phyloP scores from a whole-genome alignment of 2,329 filamentous ascomycete species.

The Colletotrichum lini region DNA sequence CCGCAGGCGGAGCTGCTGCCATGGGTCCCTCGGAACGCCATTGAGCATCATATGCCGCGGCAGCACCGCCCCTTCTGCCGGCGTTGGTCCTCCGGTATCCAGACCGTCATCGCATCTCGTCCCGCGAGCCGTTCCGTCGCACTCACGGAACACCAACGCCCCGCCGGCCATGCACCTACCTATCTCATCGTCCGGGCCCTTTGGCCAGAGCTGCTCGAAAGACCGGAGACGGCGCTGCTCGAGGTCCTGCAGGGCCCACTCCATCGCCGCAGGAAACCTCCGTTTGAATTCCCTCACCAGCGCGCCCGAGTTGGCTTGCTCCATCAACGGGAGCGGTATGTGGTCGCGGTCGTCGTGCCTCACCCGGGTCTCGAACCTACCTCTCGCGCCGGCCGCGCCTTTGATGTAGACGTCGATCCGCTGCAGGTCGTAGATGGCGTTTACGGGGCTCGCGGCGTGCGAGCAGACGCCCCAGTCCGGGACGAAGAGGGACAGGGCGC shows the following conservation, averaged over 20 bases:
- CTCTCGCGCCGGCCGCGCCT: not conserved
- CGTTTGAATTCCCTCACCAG: not conserved
- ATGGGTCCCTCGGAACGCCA: slow-evolving; percentile 17
- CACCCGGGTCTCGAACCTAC: slow-evolving; percentile 1
- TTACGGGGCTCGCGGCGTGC: slow-evolving; percentile 21
- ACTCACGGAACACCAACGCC: slow-evolving; percentile 20
- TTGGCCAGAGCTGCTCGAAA: slow-evolving; percentile 23
- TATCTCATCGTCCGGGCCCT: slow-evolving; percentile 9
- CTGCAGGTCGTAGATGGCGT: slow-evolving; percentile 29
- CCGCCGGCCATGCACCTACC: slow-evolving; percentile 35
- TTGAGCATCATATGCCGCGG: slow-evolving; percentile 35
- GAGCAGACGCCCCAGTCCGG: slow-evolving; percentile 38
- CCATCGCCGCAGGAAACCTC: slow-evolving; percentile 15
- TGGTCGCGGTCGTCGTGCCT: slow-evolving; percentile 11
- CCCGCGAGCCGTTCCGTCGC: not conserved
- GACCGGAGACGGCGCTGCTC: not conserved
- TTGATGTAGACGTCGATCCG: slow-evolving; percentile 35
- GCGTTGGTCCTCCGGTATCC: not conserved
- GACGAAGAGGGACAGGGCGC: slow-evolving; percentile 31
- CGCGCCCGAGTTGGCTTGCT: no score
- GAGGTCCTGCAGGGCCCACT: slow-evolving; percentile 19
- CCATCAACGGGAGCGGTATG: slow-evolving; percentile 3
- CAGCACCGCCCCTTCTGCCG: no score
- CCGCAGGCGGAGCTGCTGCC: slow-evolving; percentile 17
- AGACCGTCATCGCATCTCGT: not conserved